A percentile compares a stretch with the other conserved stretches of the same genome.
phyloP scores from a whole-genome alignment of 805 yeast species.

The Diddensiella transvaalensis region DNA sequence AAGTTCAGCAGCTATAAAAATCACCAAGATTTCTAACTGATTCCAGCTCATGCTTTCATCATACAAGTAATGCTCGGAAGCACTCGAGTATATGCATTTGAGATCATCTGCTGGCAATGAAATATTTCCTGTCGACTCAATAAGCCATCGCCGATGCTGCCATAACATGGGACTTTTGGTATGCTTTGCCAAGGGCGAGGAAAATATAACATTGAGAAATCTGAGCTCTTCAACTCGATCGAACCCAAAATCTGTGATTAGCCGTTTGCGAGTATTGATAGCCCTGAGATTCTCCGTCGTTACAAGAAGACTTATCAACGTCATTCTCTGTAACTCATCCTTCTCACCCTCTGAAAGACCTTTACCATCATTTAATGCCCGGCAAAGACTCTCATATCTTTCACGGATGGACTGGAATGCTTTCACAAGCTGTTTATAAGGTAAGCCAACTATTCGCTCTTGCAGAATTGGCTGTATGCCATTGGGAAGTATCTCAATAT shows the following conservation, averaged over 20 bases:
- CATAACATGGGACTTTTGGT: slow-evolving; percentile 39
- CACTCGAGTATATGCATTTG: background rate
- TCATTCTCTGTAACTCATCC: slow-evolving; percentile 6
- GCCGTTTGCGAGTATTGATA: slow-evolving; percentile 27
- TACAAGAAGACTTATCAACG: slow-evolving; percentile 28
- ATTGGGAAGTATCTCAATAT: slow-evolving; percentile 16
- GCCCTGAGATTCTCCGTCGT: slow-evolving; percentile 32
- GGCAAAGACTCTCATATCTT: background rate
- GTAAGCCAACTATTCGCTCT: slow-evolving; percentile 29
- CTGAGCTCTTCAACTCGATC: slow-evolving; percentile 24
- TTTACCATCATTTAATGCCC: background rate
- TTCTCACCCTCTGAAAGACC: background rate
- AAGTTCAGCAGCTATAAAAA: slow-evolving; percentile 35
- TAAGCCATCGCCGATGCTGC: slow-evolving; percentile 36
- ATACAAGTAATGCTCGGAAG: background rate
- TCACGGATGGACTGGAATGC: slow-evolving; percentile 14
- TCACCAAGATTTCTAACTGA: slow-evolving; percentile 27
- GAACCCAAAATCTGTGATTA: slow-evolving; percentile 11
- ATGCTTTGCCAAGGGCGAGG: slow-evolving; percentile 36
- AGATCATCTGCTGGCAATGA: background rate
- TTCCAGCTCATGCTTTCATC: background rate
- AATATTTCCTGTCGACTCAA: slow-evolving; percentile 2
- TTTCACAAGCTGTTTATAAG: slow-evolving; percentile 14
- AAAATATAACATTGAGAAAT: slow-evolving; percentile 26
- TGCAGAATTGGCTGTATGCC: slow-evolving; percentile 11